Conservation (phyloP, 2,329 filamentous ascomycete genomes). For the Apiospora malaysiana region DNA sequence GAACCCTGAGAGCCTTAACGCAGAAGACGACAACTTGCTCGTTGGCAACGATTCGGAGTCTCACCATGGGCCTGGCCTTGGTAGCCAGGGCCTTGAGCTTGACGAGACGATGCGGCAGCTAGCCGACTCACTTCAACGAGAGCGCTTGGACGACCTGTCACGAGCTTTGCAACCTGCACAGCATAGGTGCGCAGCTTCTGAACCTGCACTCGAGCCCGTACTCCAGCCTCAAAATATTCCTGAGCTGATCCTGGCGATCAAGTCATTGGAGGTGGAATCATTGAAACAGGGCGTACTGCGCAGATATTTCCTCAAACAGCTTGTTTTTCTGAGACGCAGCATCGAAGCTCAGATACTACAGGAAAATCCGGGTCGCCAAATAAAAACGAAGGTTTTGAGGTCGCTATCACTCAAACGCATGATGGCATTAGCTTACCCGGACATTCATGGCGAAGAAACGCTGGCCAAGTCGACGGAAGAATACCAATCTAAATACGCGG, state of each 20-base stretch:
- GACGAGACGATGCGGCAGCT: not conserved
- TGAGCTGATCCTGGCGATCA: not conserved
- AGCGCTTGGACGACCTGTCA: not conserved
- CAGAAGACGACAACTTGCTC: not conserved
- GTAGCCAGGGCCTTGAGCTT: not conserved
- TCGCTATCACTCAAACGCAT: not conserved
- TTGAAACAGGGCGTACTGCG: not conserved
- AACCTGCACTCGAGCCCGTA: not conserved
- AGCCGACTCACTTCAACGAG: conserved; percentile 3
- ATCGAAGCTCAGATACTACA: not conserved
- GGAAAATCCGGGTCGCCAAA: not conserved
- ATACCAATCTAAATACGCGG: not conserved
- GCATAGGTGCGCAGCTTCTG: not conserved
- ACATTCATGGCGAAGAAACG: not conserved
- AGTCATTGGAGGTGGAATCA: not conserved
- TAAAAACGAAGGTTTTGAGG: not conserved
- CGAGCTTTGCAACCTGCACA: not conserved
- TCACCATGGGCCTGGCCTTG: not conserved
- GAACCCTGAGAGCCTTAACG: not conserved
- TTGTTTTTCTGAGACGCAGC: not conserved
- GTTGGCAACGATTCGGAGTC: not conserved
- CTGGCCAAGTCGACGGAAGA: not conserved
- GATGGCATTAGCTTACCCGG: conserved; percentile 2
- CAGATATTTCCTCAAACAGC: conserved; percentile 12
- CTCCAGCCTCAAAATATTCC: not conserved